These are phyloP conservation scores for Aspergillus diversus DNA, from an alignment of 495 filamentous ascomycete genomes.

Conservation along the genomic window DNA sequence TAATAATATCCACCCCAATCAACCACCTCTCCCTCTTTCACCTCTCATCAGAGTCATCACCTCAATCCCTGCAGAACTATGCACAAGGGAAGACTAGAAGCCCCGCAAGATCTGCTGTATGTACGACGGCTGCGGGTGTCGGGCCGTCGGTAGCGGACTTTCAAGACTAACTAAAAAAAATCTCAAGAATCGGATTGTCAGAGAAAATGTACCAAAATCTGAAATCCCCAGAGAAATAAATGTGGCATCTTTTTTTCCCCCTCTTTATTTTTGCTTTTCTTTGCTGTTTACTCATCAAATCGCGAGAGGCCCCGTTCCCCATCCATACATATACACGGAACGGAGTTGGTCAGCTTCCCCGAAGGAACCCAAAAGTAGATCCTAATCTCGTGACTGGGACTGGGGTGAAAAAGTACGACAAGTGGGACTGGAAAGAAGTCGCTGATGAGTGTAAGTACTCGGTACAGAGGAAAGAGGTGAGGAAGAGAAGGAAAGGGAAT, in stretches of 20 bases:
- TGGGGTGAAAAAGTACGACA: not conserved
- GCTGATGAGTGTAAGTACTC: not conserved
- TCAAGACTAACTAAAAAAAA: conserved; percentile 10
- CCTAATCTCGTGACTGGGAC: not conserved
- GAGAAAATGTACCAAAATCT: too few relatives aligned
- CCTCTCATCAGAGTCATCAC: not conserved
- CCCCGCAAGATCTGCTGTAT: conserved; percentile 33
- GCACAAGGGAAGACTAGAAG: conserved; percentile 9
- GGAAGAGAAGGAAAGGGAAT: not conserved
- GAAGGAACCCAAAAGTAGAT: not conserved
- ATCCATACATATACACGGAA: not conserved
- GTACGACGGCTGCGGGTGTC: conserved; percentile 35
- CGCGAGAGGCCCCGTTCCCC: not conserved
- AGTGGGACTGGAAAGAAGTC: not conserved
- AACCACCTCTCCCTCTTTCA: conserved; percentile 1
- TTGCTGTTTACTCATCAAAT: not conserved
- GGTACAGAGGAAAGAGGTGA: not conserved
- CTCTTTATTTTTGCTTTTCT: not conserved
- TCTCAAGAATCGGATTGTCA: conserved; percentile 6
- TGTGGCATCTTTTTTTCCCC: not conserved
- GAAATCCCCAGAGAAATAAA: not conserved
- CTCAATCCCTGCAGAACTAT: conserved; percentile 4
- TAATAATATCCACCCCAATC: not conserved
- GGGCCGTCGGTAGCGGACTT: conserved; percentile 34
- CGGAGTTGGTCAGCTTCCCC: not conserved